Evolutionary conservation across 495 filamentous ascomycete genomes (phyloP), one percentile per base, ranked within the genome.

Genomic region (Geoglossum glabrum): DNA sequence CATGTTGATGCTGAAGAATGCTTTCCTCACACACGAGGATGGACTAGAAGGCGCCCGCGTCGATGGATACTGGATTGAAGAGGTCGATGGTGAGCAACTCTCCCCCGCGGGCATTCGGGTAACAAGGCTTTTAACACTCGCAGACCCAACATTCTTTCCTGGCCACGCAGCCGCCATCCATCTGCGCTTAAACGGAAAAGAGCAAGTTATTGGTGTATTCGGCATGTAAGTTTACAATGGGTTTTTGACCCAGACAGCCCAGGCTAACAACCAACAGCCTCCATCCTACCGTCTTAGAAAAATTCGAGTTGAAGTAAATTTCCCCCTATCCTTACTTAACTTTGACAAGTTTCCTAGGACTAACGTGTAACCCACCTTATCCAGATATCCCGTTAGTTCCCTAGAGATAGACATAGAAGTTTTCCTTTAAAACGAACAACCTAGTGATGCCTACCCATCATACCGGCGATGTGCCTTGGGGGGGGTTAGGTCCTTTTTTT

Each of bases 351-450:
- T n/a, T 62, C 82, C 15, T 13, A 11, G 27, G n/a, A n/a, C 1
- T 21, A 30, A 47, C 8, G 23, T 4, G 10, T 58, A 2, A 46
- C 23, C 25, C 28, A n/a, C 25, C 27, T 59, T 28, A n/a, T n/a
- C n/a, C n/a, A 60, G 81, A 73, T 87, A 90, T 72, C 92, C 92
- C 45, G 85, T 92, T 68, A 95, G 87, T 71, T 86, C 85, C n/a
- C 69, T 99, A 64, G 93, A 97, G 75, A 73, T 99, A 60, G 92
- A 97, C 66, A 79, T 99, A 21, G 93, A 96, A 71, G 80, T 87
- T 59, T 97, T 98, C 79, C 74, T 98, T 66, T 98, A 70, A 63
- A 46, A 1, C 2, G 40, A 45, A 21, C n/a, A n/a, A n/a, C n/a
- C n/a, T 13, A 19, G 40, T 21, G 40, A 9, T 21, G n/a, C n/a